Conservation (phyloP, 306 rosid genomes). For the Betula pendula region DNA sequence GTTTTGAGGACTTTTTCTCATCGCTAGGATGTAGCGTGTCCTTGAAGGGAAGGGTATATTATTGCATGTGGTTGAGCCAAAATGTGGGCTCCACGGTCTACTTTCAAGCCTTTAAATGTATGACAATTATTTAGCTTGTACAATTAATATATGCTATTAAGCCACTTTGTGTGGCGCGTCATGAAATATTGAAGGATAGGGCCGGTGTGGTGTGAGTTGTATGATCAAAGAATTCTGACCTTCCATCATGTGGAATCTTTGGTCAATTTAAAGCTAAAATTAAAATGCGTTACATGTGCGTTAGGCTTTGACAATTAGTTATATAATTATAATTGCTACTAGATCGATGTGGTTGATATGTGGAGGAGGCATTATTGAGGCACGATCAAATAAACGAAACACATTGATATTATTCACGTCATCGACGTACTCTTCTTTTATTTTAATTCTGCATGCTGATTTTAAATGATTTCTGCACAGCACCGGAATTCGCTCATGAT, state of each 20-base stretch:
- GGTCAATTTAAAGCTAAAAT: not conserved
- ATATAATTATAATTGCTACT: not conserved
- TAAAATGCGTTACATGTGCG: not conserved
- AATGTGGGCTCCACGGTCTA: slow-evolving; percentile 13
- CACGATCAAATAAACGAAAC: not conserved
- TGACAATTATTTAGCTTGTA: not conserved
- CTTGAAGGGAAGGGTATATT: slow-evolving; percentile 24
- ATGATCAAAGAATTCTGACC: not conserved
- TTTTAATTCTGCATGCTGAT: not conserved
- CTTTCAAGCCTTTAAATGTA: not conserved
- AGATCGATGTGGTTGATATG: not conserved
- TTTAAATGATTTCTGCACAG: not conserved
- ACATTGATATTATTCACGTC: not conserved
- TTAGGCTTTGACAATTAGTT: not conserved
- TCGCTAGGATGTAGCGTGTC: not conserved
- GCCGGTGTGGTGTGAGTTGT: not conserved
- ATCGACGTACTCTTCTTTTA: not conserved
- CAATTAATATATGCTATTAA: not conserved
- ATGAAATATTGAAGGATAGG: not conserved
- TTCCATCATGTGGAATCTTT: not conserved
- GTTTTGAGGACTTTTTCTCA: slow-evolving; percentile 10
- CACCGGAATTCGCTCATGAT: not conserved
- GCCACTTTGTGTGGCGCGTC: no score
- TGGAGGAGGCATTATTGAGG: not conserved
- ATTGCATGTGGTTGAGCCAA: slow-evolving; percentile 41